These are phyloP conservation scores for Linum tenue DNA, from an alignment of 345 rosid species.

Conservation along the genomic window DNA sequence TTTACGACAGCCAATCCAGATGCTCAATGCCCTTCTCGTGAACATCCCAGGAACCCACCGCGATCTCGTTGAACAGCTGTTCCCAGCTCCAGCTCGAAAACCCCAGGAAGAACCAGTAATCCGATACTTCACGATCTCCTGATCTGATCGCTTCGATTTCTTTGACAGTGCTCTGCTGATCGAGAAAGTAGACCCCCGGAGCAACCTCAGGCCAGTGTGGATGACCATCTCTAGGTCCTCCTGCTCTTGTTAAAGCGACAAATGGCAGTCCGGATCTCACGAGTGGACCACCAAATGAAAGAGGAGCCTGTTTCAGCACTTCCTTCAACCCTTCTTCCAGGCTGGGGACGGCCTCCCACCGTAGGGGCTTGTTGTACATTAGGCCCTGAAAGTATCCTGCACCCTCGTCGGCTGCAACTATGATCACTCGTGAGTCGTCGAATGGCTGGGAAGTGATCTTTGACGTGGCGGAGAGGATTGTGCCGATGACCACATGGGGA, in stretches of 20 bases:
- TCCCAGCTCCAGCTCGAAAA: slow-evolving; percentile 72
- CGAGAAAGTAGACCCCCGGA: slow-evolving; percentile 63
- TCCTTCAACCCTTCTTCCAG: slow-evolving; percentile 36
- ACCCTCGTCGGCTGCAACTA: slow-evolving; percentile 44
- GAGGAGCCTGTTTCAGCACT: slow-evolving; percentile 53
- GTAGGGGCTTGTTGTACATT: slow-evolving; percentile 60
- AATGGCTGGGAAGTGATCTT: slow-evolving; percentile 49
- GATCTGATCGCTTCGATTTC: slow-evolving; percentile 42
- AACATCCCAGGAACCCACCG: slow-evolving; percentile 62
- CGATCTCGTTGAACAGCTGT: slow-evolving; percentile 63
- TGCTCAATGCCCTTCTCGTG: slow-evolving; percentile 19
- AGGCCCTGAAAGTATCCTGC: slow-evolving; percentile 59
- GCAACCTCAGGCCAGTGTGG: slow-evolving; percentile 35
- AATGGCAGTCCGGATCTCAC: slow-evolving; percentile 50
- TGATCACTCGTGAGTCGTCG: slow-evolving; percentile 52
- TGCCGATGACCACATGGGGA: slow-evolving; percentile 40
- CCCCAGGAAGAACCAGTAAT: slow-evolving; percentile 90
- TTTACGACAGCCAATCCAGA: slow-evolving; percentile 46
- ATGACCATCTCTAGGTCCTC: slow-evolving; percentile 11
- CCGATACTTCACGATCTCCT: slow-evolving; percentile 32
- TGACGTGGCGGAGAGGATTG: slow-evolving; percentile 60
- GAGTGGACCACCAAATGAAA: slow-evolving; percentile 73
- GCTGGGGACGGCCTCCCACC: slow-evolving; percentile 59
- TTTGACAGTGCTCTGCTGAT: slow-evolving; percentile 39
- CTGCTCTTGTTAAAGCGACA: slow-evolving; percentile 43